Percentiles rank a stretch among this genome's conserved stretches.
Evolutionary conservation across 805 yeast genomes (phyloP).

Genomic region (Pichia deserticola): DNA sequence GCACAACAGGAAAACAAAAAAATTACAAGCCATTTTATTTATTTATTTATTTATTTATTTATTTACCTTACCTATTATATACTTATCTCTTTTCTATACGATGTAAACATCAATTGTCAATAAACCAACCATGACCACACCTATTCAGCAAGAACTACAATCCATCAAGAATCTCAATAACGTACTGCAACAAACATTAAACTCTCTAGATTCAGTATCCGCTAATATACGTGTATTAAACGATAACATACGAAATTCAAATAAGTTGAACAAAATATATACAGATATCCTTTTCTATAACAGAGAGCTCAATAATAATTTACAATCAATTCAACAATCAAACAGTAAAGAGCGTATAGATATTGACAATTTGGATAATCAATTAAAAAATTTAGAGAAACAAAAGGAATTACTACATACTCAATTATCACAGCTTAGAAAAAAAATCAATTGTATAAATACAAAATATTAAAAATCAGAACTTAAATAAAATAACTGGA

Average conservation of each 20-base stretch:
- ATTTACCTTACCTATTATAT: too few relatives aligned
- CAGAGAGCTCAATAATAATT: not conserved
- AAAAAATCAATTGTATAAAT: too few relatives aligned
- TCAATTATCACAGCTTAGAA: too few relatives aligned
- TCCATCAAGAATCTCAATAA: not conserved
- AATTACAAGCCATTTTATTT: too few relatives aligned
- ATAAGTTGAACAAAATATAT: not conserved
- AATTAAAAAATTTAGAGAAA: not conserved
- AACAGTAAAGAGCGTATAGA: not conserved
- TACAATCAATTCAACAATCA: not conserved
- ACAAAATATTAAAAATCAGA: too few relatives aligned
- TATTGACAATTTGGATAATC: not conserved
- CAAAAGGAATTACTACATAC: too few relatives aligned
- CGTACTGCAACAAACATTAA: not conserved
- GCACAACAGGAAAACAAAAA: too few relatives aligned
- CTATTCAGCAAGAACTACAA: not conserved
- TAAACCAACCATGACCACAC: too few relatives aligned
- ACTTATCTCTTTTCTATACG: too few relatives aligned
- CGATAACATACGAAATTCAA: not conserved
- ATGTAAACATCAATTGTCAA: not conserved
- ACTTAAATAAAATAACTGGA: too few relatives aligned
- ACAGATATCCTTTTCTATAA: conserved; percentile 2
- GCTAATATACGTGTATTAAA: not conserved
- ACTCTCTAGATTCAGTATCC: not conserved
- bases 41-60: too few relatives aligned